Percentiles rank a stretch among this genome's conserved stretches.
Conservation (phyloP, 257 asterid genomes). For the Verbena officinalis region DNA sequence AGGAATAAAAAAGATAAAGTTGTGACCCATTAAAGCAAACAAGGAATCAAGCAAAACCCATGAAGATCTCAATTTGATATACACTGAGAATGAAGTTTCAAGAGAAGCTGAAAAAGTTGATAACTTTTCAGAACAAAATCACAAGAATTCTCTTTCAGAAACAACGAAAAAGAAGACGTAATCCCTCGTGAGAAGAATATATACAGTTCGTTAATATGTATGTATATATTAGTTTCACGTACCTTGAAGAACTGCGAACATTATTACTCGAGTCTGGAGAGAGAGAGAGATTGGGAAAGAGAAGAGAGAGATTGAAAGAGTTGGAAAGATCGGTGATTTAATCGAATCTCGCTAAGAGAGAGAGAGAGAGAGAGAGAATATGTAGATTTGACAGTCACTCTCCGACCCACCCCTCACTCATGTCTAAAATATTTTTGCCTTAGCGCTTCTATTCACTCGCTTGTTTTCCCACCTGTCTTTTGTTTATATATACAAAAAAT, state of each 20-base stretch:
- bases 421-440: constrained; percentile 23
- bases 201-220: no score
- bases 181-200: background rate
- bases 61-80: constrained; percentile 29
- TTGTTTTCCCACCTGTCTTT: background rate
- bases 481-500: no score
- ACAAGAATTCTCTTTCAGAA: background rate
- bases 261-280: constrained; percentile 25
- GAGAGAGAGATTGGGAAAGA: background rate
- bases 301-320: constrained; percentile 38
- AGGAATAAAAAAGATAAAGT: constrained; percentile 17
- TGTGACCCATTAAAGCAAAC: constrained; percentile 20
- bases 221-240: constrained; percentile 30
- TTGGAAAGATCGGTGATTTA: constrained; percentile 56
- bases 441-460: background rate
- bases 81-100: background rate
- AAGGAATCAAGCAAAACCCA: constrained; percentile 19
- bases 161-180: background rate
- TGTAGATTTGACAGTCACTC: constrained; percentile 73
- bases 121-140: background rate
- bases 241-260: constrained; percentile 48
- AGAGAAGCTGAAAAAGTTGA: background rate
- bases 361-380: constrained; percentile 48
- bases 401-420: constrained; percentile 32
- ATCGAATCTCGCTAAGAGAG: constrained; percentile 49